Evolutionary conservation across 2,329 filamentous ascomycete species (phyloP).

Genomic region (Penicillium sp.): DNA sequence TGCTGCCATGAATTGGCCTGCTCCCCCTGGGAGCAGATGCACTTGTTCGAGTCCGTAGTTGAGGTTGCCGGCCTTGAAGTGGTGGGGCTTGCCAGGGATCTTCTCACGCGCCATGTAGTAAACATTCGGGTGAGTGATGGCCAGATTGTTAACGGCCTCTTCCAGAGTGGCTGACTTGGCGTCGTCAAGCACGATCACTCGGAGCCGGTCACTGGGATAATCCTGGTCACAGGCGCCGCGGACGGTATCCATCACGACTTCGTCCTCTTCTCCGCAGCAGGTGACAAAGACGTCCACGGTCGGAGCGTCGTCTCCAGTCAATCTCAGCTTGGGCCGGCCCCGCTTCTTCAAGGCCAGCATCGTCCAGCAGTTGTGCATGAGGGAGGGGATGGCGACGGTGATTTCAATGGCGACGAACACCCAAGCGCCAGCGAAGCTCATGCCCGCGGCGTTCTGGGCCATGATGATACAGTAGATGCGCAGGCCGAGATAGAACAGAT

Average conservation of each 20-base stretch:
- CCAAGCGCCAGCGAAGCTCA: constrained; percentile 54
- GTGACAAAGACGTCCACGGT: constrained; percentile 46
- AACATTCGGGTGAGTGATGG: constrained; percentile 38
- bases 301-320: constrained; percentile 39
- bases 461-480: constrained; percentile 54
- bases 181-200: constrained; percentile 44
- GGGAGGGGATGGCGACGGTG: constrained; percentile 52
- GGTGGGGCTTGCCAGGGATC: constrained; percentile 41
- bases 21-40: constrained; percentile 52
- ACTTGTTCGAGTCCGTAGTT: constrained; percentile 58
- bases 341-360: constrained; percentile 58
- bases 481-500: constrained; percentile 49
- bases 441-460: constrained; percentile 46
- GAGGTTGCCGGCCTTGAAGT: constrained; percentile 65
- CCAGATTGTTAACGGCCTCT: constrained; percentile 35
- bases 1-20: constrained; percentile 59
- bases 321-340: constrained; percentile 52
- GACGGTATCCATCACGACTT: constrained; percentile 43
- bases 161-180: constrained; percentile 35
- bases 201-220: constrained; percentile 39
- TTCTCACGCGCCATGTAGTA: constrained; percentile 46
- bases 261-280: constrained; percentile 45
- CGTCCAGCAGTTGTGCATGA: constrained; percentile 59
- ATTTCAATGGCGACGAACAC: constrained; percentile 57
- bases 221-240: constrained; percentile 40